phyloP scores from a whole-genome alignment of 257 asterid genomes.

The Solanum raphanifolium region DNA sequence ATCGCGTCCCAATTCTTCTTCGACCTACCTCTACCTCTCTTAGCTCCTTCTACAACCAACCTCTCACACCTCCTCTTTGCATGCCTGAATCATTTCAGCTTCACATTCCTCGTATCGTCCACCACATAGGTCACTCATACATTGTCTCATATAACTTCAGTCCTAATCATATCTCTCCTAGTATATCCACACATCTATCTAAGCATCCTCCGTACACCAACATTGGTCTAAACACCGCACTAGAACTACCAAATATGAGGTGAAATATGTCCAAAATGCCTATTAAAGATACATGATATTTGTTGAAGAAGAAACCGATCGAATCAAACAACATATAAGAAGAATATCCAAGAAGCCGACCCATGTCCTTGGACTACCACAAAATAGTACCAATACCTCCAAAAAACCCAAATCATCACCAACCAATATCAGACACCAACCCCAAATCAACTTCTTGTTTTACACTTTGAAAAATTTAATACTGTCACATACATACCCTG shows the following conservation, averaged over 20 bases:
- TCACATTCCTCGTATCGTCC: neutral
- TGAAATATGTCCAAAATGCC: neutral
- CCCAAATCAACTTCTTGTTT: neutral
- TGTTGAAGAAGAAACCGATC: neutral
- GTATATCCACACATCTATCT: neutral
- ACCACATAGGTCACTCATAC: neutral
- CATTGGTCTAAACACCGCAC: neutral
- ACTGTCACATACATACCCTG: neutral
- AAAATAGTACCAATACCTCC: neutral
- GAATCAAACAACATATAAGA: neutral
- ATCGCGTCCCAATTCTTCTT: fast-evolving
- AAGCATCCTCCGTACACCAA: neutral
- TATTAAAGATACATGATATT: neutral
- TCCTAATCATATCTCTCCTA: neutral
- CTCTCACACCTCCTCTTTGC: neutral
- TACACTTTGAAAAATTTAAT: neutral
- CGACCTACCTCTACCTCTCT: neutral
- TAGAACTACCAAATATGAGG: neutral
- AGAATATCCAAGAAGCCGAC: neutral
- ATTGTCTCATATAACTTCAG: neutral
- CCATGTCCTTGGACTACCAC: neutral
- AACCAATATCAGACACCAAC: neutral
- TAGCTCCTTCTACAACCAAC: neutral
- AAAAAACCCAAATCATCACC: neutral
- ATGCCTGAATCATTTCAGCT: neutral